phyloP scores from a whole-genome alignment of 306 rosid species.

The Dicorynia guianensis region DNA sequence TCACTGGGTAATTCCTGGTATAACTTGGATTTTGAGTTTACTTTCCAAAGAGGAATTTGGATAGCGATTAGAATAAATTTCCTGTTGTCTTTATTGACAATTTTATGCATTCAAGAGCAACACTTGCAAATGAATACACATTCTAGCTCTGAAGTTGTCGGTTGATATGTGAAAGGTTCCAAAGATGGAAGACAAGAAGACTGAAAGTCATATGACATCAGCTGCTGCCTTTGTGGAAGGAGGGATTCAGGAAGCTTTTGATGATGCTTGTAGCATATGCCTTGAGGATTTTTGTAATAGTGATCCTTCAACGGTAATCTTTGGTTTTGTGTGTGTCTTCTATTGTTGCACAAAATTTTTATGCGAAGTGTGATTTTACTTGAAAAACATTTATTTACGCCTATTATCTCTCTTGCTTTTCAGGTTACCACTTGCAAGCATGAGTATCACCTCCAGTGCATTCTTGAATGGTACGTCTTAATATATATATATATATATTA shows the following conservation, averaged over 20 bases:
- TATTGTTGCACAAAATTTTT: slow-evolving; percentile 6
- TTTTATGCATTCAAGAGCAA: background rate
- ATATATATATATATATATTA: slow-evolving; percentile 1
- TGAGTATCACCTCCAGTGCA: slow-evolving; percentile 95
- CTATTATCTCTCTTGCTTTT: slow-evolving; percentile 42
- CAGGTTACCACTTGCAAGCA: slow-evolving; percentile 88
- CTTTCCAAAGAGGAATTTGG: background rate
- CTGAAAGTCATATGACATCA: slow-evolving; percentile 69
- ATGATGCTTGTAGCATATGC: slow-evolving; percentile 97
- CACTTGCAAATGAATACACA: background rate
- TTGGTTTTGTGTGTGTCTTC: slow-evolving; percentile 6
- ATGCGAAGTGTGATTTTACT: slow-evolving; percentile 3
- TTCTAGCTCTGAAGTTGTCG: slow-evolving; percentile 39
- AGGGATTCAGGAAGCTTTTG: slow-evolving; percentile 86
- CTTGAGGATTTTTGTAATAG: slow-evolving; percentile 83
- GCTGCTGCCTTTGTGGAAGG: slow-evolving; percentile 97
- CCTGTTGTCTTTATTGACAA: slow-evolving; percentile 20
- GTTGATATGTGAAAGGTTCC: slow-evolving; percentile 51
- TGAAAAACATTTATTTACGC: slow-evolving; percentile 36
- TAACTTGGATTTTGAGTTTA: slow-evolving; percentile 21
- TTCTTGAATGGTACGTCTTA: slow-evolving; percentile 87
- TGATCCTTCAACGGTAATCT: slow-evolving; percentile 85
- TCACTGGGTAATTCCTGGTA: background rate
- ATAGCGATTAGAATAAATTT: background rate
- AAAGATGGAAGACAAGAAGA: slow-evolving; percentile 59